Evolutionary conservation across 2,329 filamentous ascomycete species (phyloP).

Genomic region (Colletotrichum falcatum): DNA sequence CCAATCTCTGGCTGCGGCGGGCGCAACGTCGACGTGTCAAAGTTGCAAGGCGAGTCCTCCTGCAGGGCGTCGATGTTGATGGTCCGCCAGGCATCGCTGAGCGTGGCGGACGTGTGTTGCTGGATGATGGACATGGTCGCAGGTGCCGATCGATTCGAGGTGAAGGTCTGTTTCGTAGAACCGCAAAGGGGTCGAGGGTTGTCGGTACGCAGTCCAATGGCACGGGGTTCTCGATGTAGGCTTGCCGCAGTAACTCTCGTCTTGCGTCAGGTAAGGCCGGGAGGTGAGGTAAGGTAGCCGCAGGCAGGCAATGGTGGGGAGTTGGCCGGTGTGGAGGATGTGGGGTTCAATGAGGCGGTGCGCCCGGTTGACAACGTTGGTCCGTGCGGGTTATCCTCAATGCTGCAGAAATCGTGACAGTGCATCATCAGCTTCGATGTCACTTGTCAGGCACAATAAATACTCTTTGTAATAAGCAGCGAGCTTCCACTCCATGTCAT

Average conservation of each 20-base stretch:
- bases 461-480: neutral
- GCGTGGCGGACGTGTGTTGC: slow-evolving; percentile 70
- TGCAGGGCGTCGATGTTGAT: slow-evolving; percentile 95
- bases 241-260: slow-evolving; percentile 5
- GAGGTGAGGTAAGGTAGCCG: slow-evolving; percentile 38
- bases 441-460: neutral
- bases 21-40: slow-evolving; percentile 86
- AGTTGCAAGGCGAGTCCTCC: slow-evolving; percentile 91
- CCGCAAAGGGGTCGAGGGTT: neutral
- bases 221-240: slow-evolving; percentile 18
- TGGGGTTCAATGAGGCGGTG: slow-evolving; percentile 40
- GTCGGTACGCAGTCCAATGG: slow-evolving; percentile 1
- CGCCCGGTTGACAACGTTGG: slow-evolving; percentile 19
- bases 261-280: slow-evolving; percentile 29
- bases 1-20: slow-evolving; percentile 80
- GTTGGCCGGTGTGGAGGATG: slow-evolving; percentile 35
- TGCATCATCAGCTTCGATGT: slow-evolving; percentile 3
- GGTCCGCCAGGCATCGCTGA: slow-evolving; percentile 80
- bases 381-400: slow-evolving; percentile 20
- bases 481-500: neutral
- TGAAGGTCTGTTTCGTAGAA: neutral
- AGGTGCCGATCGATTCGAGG: neutral
- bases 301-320: slow-evolving; percentile 39
- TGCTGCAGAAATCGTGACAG: neutral
- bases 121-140: slow-evolving; percentile 74